Conservation (phyloP, 2,329 filamentous ascomycete genomes). For the Rachicladosporium sp. region DNA sequence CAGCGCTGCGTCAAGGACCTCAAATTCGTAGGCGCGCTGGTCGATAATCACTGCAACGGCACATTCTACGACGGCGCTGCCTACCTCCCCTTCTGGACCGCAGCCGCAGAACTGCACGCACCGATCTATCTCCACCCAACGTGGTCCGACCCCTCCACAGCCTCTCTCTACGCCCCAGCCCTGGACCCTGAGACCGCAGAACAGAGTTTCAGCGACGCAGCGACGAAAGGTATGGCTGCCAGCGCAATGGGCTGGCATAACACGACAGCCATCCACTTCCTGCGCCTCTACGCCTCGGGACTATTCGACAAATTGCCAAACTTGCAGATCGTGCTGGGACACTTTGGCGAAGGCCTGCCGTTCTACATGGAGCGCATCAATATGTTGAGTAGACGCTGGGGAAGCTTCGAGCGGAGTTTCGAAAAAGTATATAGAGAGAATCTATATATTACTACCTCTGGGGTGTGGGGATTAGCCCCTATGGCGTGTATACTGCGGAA, state of each 20-base stretch:
- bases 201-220: too few species aligned
- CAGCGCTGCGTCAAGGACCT: constrained; percentile 20
- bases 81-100: constrained; percentile 21
- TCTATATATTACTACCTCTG: constrained; percentile 48
- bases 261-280: constrained; percentile 36
- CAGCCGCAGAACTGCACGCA: constrained; percentile 33
- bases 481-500: constrained; percentile 30
- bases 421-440: constrained; percentile 35
- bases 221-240: too few species aligned
- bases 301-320: constrained; percentile 43
- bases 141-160: too few species aligned
- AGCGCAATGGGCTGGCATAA: constrained; percentile 36
- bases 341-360: constrained; percentile 47
- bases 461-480: constrained; percentile 41
- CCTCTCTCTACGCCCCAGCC: neutral
- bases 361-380: constrained; percentile 41
- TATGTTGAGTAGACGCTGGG: constrained; percentile 18
- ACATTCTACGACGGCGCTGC: constrained; percentile 23
- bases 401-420: constrained; percentile 28
- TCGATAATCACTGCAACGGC: constrained; percentile 25
- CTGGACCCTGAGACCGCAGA: neutral
- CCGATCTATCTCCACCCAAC: constrained; percentile 42
- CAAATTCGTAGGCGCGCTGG: constrained; percentile 24
- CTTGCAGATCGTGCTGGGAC: constrained; percentile 44
- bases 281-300: constrained; percentile 40